phyloP scores from a whole-genome alignment of 2,329 filamentous ascomycete genomes.

The Fusarium guadeloupense region DNA sequence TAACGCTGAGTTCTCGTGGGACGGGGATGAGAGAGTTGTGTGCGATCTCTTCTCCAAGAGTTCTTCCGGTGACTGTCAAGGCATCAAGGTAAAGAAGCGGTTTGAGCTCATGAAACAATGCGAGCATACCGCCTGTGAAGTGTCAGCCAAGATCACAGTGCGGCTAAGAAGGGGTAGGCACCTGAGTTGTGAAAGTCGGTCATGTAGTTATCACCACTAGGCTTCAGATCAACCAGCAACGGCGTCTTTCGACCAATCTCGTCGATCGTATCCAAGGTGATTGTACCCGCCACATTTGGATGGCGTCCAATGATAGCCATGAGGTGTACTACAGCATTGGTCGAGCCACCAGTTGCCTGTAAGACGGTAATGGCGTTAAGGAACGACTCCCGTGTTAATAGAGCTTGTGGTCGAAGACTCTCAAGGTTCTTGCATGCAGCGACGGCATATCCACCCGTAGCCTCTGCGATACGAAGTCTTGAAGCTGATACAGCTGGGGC shows the following conservation, averaged over 20 bases:
- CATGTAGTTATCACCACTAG: conserved; percentile 87
- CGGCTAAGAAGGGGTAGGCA: neutral
- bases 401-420: conserved; percentile 72
- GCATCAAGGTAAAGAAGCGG: conserved; percentile 81
- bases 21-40: conserved; percentile 69
- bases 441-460: conserved; percentile 75
- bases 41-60: conserved; percentile 80
- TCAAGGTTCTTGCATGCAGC: conserved; percentile 70
- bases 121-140: conserved; percentile 75
- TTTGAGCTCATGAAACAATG: conserved; percentile 80
- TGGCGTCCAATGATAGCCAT: conserved; percentile 82
- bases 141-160: neutral
- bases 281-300: conserved; percentile 67
- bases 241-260: conserved; percentile 80
- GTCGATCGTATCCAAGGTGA: conserved; percentile 83
- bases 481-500: conserved; percentile 81
- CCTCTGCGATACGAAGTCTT: conserved; percentile 82
- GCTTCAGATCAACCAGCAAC: conserved; percentile 85
- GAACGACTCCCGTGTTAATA: conserved; percentile 79
- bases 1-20: conserved; percentile 54
- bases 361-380: conserved; percentile 88
- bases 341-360: conserved; percentile 85
- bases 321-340: conserved; percentile 87
- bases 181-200: conserved; percentile 84
- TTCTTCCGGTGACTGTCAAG: conserved; percentile 84